Percentiles rank a stretch among this genome's conserved stretches.
Conservation (phyloP, 495 filamentous ascomycete species). For the Xylaria palmicola region DNA sequence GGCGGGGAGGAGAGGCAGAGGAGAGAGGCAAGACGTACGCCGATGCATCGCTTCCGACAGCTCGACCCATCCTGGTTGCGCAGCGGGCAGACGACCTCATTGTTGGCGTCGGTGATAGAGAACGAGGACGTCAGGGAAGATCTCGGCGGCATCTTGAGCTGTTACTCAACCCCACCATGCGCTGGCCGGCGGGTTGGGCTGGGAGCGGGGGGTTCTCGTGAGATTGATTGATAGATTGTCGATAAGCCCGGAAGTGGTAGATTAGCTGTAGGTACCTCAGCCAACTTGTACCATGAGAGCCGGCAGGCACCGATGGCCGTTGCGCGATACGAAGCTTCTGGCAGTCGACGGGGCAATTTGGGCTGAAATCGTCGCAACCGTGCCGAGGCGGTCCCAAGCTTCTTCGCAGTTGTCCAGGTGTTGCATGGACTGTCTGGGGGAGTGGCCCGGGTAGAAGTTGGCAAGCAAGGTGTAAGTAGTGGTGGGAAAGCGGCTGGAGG, state of each 20-base stretch:
- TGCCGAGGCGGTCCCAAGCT: conserved; percentile 32
- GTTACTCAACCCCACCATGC: conserved; percentile 52
- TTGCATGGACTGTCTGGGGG: conserved; percentile 52
- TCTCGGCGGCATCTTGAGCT: conserved; percentile 74
- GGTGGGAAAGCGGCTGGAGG: conserved; percentile 18
- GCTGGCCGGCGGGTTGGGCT: conserved; percentile 34
- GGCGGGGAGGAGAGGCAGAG: conserved; percentile 8
- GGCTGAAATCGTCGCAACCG: conserved; percentile 19
- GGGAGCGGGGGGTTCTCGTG: conserved; percentile 32
- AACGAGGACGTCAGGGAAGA: conserved; percentile 86
- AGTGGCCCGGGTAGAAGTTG: conserved; percentile 20
- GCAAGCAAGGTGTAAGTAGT: conserved; percentile 23
- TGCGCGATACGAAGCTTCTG: conserved; percentile 14
- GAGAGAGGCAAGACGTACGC: conserved; percentile 65
- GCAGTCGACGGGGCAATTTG: conserved; percentile 18
- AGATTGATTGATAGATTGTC: conserved; percentile 37
- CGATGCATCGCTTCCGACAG: conserved; percentile 96
- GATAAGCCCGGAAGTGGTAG: conserved; percentile 34
- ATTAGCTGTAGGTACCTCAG: no score
- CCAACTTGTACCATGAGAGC: no score
- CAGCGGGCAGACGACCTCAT: conserved; percentile 96
- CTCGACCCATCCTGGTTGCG: conserved; percentile 94
- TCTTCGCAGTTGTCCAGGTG: conserved; percentile 28
- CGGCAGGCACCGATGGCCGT: background rate
- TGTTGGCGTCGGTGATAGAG: conserved; percentile 85